These are phyloP conservation scores for Xylaria sp. DNA, from an alignment of 2,329 filamentous ascomycete genomes.

Conservation along the genomic window DNA sequence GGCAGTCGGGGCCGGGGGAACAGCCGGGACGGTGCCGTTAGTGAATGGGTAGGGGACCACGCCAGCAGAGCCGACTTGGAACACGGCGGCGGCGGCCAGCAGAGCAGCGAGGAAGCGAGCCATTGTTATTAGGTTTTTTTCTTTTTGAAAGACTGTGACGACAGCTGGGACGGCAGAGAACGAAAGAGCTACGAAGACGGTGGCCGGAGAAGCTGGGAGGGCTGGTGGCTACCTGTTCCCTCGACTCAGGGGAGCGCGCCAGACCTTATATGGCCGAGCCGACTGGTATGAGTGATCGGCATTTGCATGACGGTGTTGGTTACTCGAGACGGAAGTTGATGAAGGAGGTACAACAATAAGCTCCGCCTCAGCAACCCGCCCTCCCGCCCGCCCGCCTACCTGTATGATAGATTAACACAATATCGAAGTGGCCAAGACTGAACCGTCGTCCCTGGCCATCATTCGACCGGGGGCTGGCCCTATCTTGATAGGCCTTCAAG, in stretches of 20 bases:
- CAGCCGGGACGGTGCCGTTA: conserved; percentile 22
- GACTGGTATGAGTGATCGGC: conserved; percentile 29
- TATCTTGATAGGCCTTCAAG: conserved; percentile 18
- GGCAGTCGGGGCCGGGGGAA: conserved; percentile 6
- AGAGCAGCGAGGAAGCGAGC: conserved; percentile 35
- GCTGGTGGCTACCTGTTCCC: conserved; percentile 7
- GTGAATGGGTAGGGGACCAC: conserved; percentile 26
- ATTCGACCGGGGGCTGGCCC: conserved; percentile 19
- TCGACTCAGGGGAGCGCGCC: conserved; percentile 6
- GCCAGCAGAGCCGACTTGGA: conserved; percentile 32
- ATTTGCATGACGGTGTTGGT: conserved; percentile 22
- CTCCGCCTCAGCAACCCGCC: not conserved
- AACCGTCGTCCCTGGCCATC: conserved; percentile 10
- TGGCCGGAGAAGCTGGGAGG: conserved; percentile 16
- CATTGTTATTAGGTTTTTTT: conserved; percentile 30
- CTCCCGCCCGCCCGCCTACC: too few species aligned
- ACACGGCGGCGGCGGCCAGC: conserved; percentile 32
- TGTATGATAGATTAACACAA: conserved; percentile 24
- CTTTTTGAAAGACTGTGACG: conserved; percentile 9
- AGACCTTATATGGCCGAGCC: conserved; percentile 28
- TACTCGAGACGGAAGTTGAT: conserved; percentile 16
- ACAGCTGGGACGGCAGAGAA: conserved; percentile 9
- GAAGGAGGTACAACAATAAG: conserved; percentile 11
- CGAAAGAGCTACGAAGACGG: conserved; percentile 14
- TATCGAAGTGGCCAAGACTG: conserved; percentile 22